A percentile compares a stretch with the other conserved stretches of the same genome.
Evolutionary conservation across 31 red algal species (phyloP).

Genomic region (Endocladia muricata): DNA sequence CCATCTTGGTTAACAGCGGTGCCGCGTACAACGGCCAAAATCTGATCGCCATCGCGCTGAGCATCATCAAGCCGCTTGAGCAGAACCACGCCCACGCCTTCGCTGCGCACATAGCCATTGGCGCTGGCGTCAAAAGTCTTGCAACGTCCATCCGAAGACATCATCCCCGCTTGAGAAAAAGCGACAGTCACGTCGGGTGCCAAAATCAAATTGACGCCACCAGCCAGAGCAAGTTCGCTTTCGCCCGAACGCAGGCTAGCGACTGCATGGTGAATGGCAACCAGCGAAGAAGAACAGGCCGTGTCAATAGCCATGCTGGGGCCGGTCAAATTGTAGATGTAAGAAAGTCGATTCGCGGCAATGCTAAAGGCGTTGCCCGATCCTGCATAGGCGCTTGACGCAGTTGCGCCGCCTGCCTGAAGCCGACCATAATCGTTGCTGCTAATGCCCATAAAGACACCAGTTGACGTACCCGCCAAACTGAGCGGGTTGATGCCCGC

Average conservation of each 20-base stretch:
- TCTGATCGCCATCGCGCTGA: conserved; percentile 1
- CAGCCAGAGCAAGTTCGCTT: neutral
- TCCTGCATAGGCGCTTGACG: neutral
- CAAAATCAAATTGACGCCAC: neutral
- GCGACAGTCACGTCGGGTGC: neutral
- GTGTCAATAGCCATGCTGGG: neutral
- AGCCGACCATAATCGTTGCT: neutral
- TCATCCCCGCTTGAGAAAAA: neutral
- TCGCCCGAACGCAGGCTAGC: neutral
- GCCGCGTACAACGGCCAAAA: neutral
- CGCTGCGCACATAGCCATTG: neutral
- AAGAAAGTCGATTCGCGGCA: neutral
- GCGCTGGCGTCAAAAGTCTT: neutral
- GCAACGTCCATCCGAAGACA: neutral
- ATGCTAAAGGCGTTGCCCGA: neutral
- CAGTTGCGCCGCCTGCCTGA: neutral
- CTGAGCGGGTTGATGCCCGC: neutral
- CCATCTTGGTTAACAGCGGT: neutral
- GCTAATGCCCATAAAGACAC: neutral
- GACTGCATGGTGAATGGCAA: neutral
- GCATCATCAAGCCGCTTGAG: neutral
- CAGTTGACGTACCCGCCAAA: neutral
- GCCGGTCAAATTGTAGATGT: neutral
- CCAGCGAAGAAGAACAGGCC: neutral
- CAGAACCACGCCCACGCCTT: neutral